These are phyloP conservation scores for Coffea canephora DNA, from an alignment of 257 asterid species.

Conservation along the genomic window DNA sequence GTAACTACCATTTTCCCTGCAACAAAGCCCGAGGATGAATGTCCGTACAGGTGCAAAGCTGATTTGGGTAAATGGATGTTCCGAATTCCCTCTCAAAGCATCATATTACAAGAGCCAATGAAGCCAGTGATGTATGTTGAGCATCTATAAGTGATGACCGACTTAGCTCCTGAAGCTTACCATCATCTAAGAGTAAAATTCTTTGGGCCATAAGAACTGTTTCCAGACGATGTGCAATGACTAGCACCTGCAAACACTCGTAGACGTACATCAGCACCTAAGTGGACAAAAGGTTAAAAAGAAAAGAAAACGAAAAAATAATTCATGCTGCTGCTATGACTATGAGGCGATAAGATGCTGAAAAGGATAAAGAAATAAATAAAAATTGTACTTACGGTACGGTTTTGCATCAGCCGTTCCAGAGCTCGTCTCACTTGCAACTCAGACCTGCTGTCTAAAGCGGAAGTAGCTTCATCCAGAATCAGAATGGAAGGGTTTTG, in stretches of 20 bases:
- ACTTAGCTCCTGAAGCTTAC: slow-evolving; percentile 64
- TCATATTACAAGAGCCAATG: slow-evolving; percentile 31
- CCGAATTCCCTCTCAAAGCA: neutral
- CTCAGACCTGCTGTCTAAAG: slow-evolving; percentile 87
- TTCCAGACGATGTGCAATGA: slow-evolving; percentile 85
- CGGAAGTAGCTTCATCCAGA: slow-evolving; percentile 96
- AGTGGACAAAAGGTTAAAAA: neutral
- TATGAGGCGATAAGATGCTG: neutral
- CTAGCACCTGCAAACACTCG: slow-evolving; percentile 55
- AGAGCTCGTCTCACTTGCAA: slow-evolving; percentile 78
- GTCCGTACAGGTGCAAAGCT: neutral
- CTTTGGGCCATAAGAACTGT: slow-evolving; percentile 81
- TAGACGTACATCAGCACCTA: neutral
- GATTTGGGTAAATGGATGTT: too few relatives aligned
- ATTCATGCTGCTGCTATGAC: neutral
- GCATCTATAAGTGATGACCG: slow-evolving; percentile 54
- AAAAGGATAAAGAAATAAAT: neutral
- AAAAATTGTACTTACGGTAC: slow-evolving; percentile 54
- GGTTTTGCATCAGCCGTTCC: slow-evolving; percentile 71
- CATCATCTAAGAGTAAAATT: slow-evolving; percentile 50
- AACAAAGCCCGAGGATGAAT: neutral
- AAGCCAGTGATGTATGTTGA: slow-evolving; percentile 30
- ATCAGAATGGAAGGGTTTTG: slow-evolving; percentile 90
- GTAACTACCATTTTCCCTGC: neutral
- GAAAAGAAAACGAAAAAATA: neutral